Percentiles rank a stretch among this genome's conserved stretches.
Evolutionary conservation across 2,329 filamentous ascomycete species (phyloP).

Genomic region (Nectriaceae sp.): DNA sequence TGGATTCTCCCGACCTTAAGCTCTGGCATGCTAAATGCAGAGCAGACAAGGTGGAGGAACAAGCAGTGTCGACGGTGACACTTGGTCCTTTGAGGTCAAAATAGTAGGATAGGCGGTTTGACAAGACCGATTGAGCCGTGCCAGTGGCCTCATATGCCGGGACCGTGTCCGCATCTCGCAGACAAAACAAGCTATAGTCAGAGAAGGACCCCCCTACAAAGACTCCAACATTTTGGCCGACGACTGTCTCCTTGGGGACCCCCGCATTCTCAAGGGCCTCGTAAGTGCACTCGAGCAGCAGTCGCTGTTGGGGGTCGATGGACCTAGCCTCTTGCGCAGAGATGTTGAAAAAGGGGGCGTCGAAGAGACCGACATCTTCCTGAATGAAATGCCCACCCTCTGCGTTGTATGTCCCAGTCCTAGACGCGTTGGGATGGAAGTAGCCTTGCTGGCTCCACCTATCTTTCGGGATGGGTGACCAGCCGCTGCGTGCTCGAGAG

Average conservation of each 20-base stretch:
- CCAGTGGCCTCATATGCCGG: conserved; percentile 26
- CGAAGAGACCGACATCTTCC: conserved; percentile 24
- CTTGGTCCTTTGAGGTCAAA: conserved; percentile 38
- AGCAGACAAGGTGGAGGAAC: conserved; percentile 34
- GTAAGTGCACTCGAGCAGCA: conserved; percentile 19
- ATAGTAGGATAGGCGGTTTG: conserved; percentile 41
- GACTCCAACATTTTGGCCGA: background rate
- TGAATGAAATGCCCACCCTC: conserved; percentile 32
- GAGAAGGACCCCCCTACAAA: background rate
- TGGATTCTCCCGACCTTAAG: conserved; percentile 29
- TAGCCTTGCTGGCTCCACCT: background rate
- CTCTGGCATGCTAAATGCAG: conserved; percentile 35
- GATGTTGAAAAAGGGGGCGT: conserved; percentile 26
- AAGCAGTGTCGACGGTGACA: conserved; percentile 39
- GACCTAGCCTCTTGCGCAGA: conserved; percentile 7
- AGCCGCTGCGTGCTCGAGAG: background rate
- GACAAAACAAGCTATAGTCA: background rate
- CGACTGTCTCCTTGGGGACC: conserved; percentile 15
- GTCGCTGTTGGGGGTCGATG: conserved; percentile 24
- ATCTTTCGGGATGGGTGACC: background rate
- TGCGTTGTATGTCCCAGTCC: conserved; percentile 19
- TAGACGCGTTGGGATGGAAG: background rate
- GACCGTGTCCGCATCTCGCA: background rate
- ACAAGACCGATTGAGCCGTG: conserved; percentile 52
- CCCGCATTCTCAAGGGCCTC: conserved; percentile 30